These are phyloP conservation scores for Exophiala oligosperma DNA, from an alignment of 2,329 filamentous ascomycete species.

Conservation along the genomic window DNA sequence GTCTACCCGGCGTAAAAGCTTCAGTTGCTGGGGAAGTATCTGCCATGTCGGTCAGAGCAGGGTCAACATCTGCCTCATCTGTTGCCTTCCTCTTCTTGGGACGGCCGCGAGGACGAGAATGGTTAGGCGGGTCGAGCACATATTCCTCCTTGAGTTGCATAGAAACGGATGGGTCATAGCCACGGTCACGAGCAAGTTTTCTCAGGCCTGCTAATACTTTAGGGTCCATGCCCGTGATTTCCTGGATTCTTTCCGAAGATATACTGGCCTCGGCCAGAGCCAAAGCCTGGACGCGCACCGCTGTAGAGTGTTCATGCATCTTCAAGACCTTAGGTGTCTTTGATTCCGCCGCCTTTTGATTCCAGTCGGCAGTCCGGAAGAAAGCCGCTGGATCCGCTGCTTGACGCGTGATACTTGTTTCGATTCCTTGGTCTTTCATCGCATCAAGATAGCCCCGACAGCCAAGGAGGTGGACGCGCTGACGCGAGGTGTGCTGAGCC, in stretches of 20 bases:
- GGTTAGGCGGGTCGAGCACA: conserved; percentile 30
- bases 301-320: conserved; percentile 29
- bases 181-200: conserved; percentile 29
- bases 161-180: conserved; percentile 29
- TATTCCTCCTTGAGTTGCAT: conserved; percentile 33
- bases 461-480: conserved; percentile 30
- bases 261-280: conserved; percentile 30
- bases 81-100: conserved; percentile 30
- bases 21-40: conserved; percentile 10
- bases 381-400: conserved; percentile 29
- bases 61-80: conserved; percentile 35
- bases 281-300: conserved; percentile 30
- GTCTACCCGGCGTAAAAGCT: conserved; percentile 17
- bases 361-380: conserved; percentile 24
- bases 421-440: conserved; percentile 30
- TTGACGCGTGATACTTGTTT: conserved; percentile 31
- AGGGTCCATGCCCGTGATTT: conserved; percentile 31
- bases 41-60: conserved; percentile 20
- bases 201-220: conserved; percentile 29
- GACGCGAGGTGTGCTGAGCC: conserved; percentile 32
- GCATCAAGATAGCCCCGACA: conserved; percentile 30
- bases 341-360: conserved; percentile 22
- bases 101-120: conserved; percentile 27
- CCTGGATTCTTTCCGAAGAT: conserved; percentile 29
- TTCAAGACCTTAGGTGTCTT: conserved; percentile 30